phyloP scores from a whole-genome alignment of 2,329 filamentous ascomycete genomes.

The Onygenales sp. region DNA sequence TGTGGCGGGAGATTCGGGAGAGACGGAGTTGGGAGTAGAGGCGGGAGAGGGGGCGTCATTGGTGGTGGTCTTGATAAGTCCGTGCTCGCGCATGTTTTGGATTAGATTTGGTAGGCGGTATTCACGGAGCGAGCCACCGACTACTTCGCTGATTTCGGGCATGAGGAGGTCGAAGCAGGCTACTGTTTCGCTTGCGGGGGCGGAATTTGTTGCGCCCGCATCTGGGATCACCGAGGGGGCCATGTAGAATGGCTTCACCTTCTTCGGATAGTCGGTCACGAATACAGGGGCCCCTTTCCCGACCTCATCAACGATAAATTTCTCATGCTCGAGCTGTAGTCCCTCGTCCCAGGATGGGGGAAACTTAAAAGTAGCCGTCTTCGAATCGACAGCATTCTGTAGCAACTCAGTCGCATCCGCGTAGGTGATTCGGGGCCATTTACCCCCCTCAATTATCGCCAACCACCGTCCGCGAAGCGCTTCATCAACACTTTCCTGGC shows the following conservation, averaged over 20 bases:
- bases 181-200: conserved; percentile 46
- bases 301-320: conserved; percentile 63
- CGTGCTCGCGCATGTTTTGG: conserved; percentile 60
- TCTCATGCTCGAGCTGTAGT: conserved; percentile 87
- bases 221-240: conserved; percentile 37
- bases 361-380: conserved; percentile 52
- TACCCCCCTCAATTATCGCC: conserved; percentile 45
- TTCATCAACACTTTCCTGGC: conserved; percentile 26
- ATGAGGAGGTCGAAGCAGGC: conserved; percentile 88
- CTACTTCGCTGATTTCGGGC: conserved; percentile 76
- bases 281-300: conserved; percentile 65
- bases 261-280: conserved; percentile 83
- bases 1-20: not conserved
- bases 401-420: conserved; percentile 64
- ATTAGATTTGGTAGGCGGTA: conserved; percentile 60
- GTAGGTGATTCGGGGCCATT: conserved; percentile 79
- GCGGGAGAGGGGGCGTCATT: conserved; percentile 2
- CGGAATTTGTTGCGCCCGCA: conserved; percentile 1
- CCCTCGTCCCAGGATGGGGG: conserved; percentile 61
- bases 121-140: conserved; percentile 83
- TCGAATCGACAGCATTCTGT: conserved; percentile 44
- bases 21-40: conserved; percentile 9
- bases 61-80: conserved; percentile 39
- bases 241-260: conserved; percentile 92
- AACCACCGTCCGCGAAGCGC: conserved; percentile 62